Conservation (phyloP, 495 filamentous ascomycete genomes). For the Penicillium psychrofluorescens region DNA sequence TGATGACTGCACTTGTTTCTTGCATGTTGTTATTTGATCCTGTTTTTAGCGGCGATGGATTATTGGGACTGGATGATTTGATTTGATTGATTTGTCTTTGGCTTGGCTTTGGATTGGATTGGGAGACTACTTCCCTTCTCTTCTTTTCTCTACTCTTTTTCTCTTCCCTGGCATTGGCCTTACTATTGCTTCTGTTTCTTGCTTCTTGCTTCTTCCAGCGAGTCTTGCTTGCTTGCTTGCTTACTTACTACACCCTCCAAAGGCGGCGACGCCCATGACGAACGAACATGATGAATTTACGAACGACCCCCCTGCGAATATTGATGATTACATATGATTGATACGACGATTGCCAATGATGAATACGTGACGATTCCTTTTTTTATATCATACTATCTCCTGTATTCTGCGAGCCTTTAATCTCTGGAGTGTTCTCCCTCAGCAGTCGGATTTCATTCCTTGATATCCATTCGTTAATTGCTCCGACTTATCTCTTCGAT, state of each 20-base stretch:
- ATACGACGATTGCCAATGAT: too few species aligned
- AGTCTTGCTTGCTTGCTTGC: slow-evolving; percentile 33
- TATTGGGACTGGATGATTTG: too few species aligned
- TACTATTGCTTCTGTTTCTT: slow-evolving; percentile 45
- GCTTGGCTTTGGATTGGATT: too few species aligned
- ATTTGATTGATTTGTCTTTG: slow-evolving; percentile 5
- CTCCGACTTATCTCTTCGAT: too few species aligned
- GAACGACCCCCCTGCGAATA: slow-evolving; percentile 46
- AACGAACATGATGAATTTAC: slow-evolving; percentile 1
- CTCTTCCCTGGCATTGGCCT: slow-evolving; percentile 14
- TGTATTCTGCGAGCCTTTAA: too few species aligned
- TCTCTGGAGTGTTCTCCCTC: too few species aligned
- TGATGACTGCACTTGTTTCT: not conserved
- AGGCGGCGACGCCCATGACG: slow-evolving; percentile 55
- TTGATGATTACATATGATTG: slow-evolving; percentile 26
- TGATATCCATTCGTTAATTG: too few species aligned
- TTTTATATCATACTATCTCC: too few species aligned
- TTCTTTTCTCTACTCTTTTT: not conserved
- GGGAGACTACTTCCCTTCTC: slow-evolving; percentile 4
- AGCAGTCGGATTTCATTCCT: too few species aligned
- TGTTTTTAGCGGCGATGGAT: slow-evolving; percentile 9
- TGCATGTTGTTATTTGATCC: slow-evolving; percentile 10
- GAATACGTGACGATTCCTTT: too few species aligned
- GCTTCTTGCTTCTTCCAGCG: slow-evolving; percentile 42
- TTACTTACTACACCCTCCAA: slow-evolving; percentile 50